Evolutionary conservation across 2,329 filamentous ascomycete species (phyloP), one percentile per base, ranked within the genome.

Genomic region (Calonectria pteridis): DNA sequence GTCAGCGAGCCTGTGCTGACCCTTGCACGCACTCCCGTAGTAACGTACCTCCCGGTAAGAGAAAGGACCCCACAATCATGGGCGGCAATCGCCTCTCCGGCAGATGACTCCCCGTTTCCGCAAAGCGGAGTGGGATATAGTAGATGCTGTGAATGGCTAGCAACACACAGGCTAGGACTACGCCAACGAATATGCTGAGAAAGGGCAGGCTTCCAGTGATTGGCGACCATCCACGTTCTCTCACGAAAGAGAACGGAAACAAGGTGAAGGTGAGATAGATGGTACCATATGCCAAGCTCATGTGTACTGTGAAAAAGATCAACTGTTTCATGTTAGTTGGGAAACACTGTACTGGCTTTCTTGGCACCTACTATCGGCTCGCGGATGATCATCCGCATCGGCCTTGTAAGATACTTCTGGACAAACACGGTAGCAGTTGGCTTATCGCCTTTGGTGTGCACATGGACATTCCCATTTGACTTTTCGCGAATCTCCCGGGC

Each of bases 201-300:
- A 62, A 62, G n/a, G 55, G 55, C 6, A 62, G 35, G 16, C 55
- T 62, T 2, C 55, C 55, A 6, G 33, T 62, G n/a, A 62, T 62
- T 40, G 55, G 6, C 23, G 55, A 62, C 55, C 55, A 62, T 6
- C 55, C 55, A 18, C 55, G 55, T 14, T 40, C 33, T 28, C 55
- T 35, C 14, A 62, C 55, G 20, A 62, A 62, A 16, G 55, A 62
- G 13, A 62, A 26, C 10, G 55, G 55, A 5, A 28, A 40, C 35
- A 62, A 28, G 55, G n/a, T 40, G 14, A 62, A 62, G 23, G 55
- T 62, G 14, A 62, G 55, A 7, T 62, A 62, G n/a, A 62, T 62
- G 5, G 40, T 62, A 6, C n/a, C 55, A 13, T 62, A 62, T 2
- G 55, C 55, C 14, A 62, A 62, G 4, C 55, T 28, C 55, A 62